phyloP scores from a whole-genome alignment of 106 monocot species.

The Dioscorea zingiberensis region DNA sequence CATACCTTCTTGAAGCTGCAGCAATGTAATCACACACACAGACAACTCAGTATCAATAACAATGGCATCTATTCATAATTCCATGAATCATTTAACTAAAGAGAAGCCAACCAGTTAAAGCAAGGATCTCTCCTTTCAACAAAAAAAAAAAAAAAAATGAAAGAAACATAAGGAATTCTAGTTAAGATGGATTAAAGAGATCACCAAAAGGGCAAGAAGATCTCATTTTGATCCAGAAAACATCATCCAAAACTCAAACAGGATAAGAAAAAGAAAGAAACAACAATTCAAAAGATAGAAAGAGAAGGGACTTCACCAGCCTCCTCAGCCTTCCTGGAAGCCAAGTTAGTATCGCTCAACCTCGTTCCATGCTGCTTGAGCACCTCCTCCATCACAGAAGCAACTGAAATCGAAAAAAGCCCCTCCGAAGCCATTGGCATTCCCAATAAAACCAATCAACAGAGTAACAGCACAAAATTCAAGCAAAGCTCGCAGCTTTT shows the following conservation, averaged over 20 bases:
- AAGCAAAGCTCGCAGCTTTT: neutral
- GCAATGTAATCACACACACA: neutral
- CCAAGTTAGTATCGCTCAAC: conserved; percentile 1
- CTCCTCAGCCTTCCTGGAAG: conserved; percentile 7
- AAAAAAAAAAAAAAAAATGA: no score
- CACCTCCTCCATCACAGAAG: conserved; percentile 8
- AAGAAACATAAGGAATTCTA: no score
- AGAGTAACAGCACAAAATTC: neutral
- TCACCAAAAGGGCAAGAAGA: no score
- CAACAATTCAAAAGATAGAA: neutral
- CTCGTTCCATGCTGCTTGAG: conserved; percentile 2
- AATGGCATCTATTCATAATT: no score
- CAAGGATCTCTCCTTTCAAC: no score
- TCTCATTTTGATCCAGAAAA: conserved; percentile 1
- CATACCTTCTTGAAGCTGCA: conserved; percentile 67
- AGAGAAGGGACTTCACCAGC: neutral
- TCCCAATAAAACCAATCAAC: neutral
- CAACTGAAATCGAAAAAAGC: neutral
- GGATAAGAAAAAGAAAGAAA: neutral
- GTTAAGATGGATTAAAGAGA: no score
- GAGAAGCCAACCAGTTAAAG: no score
- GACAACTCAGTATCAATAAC: neutral
- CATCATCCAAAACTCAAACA: neutral
- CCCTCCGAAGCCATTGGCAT: conserved; percentile 1
- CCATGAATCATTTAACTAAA: no score